Conservation (phyloP, 2,329 filamentous ascomycete genomes). For the Lasiodiplodia sp. region DNA sequence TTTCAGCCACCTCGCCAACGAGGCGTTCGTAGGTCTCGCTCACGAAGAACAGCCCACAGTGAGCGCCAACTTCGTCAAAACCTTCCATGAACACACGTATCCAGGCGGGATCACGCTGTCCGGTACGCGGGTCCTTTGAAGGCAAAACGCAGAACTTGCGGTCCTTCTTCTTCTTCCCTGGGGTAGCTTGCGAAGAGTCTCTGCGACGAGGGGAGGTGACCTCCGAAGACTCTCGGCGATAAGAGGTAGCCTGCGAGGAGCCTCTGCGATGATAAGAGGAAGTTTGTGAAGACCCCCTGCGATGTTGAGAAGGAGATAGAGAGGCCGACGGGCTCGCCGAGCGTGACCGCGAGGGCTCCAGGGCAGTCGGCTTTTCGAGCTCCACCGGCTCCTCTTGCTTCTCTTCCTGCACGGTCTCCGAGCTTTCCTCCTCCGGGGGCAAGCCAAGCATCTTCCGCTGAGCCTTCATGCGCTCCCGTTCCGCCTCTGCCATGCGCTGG, state of each 20-base stretch:
- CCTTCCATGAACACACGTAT: constrained; percentile 80
- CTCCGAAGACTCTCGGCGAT: too few species aligned
- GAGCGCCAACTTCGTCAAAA: constrained; percentile 84
- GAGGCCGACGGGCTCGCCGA: not conserved
- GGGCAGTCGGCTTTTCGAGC: not conserved
- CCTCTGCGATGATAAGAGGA: not conserved
- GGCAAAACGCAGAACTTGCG: constrained; percentile 83
- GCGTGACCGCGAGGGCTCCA: constrained; percentile 1
- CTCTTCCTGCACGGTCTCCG: not conserved
- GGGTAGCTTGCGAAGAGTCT: constrained; percentile 15
- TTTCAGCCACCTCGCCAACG: constrained; percentile 75
- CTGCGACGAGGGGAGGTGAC: not conserved
- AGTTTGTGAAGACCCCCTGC: constrained; percentile 31
- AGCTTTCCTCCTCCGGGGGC: constrained; percentile 8
- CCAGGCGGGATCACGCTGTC: constrained; percentile 71
- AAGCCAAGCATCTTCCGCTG: constrained; percentile 28
- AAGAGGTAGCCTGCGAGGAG: constrained; percentile 13
- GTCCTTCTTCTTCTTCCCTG: constrained; percentile 44
- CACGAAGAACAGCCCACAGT: constrained; percentile 80
- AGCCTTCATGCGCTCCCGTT: constrained; percentile 10
- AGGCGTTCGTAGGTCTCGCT: constrained; percentile 76
- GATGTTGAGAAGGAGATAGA: constrained; percentile 27
- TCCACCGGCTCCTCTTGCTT: not conserved
- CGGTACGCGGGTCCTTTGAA: constrained; percentile 43
- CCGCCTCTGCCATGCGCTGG: constrained; percentile 21